phyloP scores from a whole-genome alignment of 2,329 filamentous ascomycete species.

The Falciphora oryzae region DNA sequence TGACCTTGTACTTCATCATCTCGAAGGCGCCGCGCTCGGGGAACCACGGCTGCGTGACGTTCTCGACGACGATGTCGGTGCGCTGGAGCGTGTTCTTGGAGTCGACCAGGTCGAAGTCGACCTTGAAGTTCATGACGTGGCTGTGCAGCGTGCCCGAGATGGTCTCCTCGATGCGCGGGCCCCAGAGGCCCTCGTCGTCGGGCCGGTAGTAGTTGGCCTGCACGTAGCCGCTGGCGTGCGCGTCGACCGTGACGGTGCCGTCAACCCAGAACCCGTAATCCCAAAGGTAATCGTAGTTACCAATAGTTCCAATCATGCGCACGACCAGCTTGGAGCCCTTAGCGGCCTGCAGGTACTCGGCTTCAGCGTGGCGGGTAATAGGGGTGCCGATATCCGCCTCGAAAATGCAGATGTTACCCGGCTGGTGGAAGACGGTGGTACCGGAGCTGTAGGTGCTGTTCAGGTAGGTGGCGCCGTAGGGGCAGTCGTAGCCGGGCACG shows the following conservation, averaged over 20 bases:
- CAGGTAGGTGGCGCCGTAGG: constrained; percentile 31
- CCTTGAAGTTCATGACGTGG: constrained; percentile 34
- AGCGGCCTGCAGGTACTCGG: constrained; percentile 23
- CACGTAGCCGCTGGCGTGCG: constrained; percentile 32
- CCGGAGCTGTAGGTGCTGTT: constrained; percentile 26
- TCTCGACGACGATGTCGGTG: constrained; percentile 26
- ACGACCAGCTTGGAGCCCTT: constrained; percentile 29
- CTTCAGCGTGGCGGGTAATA: constrained; percentile 28
- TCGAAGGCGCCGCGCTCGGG: constrained; percentile 30
- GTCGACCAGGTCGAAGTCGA: constrained; percentile 33
- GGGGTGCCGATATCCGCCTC: constrained; percentile 31
- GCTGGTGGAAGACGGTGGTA: constrained; percentile 24
- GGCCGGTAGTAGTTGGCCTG: constrained; percentile 28
- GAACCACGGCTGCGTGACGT: constrained; percentile 30
- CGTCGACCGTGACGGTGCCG: constrained; percentile 31
- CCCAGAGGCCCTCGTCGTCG: constrained; percentile 27
- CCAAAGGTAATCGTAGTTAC: constrained; percentile 37
- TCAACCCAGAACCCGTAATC: constrained; percentile 30
- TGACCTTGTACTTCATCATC: constrained; percentile 24
- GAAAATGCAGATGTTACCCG: constrained; percentile 33
- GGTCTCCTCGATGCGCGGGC: constrained; percentile 28
- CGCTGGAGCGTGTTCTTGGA: constrained; percentile 29
- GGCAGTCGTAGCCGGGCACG: constrained; percentile 37
- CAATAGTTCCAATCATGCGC: constrained; percentile 33
- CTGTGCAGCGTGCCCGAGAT: constrained; percentile 31